These are phyloP conservation scores for Allodekkera sacchari DNA, from an alignment of 805 yeast species.

Conservation along the genomic window DNA sequence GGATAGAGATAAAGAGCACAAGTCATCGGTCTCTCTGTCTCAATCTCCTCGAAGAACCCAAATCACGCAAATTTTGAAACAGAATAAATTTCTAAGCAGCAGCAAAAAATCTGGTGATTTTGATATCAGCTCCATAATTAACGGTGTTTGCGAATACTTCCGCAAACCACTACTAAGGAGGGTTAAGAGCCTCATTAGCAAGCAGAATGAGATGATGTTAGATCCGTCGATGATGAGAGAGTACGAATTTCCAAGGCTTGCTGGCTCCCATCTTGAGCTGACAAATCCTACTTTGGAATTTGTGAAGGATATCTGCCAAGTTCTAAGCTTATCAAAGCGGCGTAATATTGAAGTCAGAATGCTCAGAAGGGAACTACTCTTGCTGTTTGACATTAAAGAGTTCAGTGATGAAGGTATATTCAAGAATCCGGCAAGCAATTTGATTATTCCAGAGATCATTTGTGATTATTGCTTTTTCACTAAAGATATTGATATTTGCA, in stretches of 20 bases:
- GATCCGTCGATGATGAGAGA: conserved; percentile 56
- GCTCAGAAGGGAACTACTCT: conserved; percentile 65
- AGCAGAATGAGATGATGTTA: conserved; percentile 66
- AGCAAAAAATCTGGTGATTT: conserved; percentile 7
- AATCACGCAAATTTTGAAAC: conserved; percentile 43
- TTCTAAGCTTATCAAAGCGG: conserved; percentile 56
- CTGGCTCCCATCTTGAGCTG: conserved; percentile 58
- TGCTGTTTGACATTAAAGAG: conserved; percentile 72
- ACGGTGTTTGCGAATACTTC: conserved; percentile 48
- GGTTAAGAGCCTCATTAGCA: conserved; percentile 51
- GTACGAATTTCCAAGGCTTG: conserved; percentile 64
- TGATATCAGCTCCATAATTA: conserved; percentile 15
- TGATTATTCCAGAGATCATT: conserved; percentile 56
- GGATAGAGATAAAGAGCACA: conserved; percentile 32
- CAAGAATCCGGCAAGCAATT: conserved; percentile 63
- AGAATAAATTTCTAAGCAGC: conserved; percentile 25
- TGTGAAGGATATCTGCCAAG: conserved; percentile 66
- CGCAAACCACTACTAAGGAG: conserved; percentile 60
- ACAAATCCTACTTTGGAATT: conserved; percentile 74
- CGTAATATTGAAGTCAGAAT: conserved; percentile 66
- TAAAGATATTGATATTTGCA: conserved; percentile 76
- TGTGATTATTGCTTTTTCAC: conserved; percentile 76
- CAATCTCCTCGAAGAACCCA: conserved; percentile 61
- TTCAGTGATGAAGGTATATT: conserved; percentile 72
- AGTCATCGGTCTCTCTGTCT: conserved; percentile 6